Percentiles rank a stretch among this genome's conserved stretches.
phyloP scores from a whole-genome alignment of 2,329 filamentous ascomycete species.

The Verticillium albo-atrum region DNA sequence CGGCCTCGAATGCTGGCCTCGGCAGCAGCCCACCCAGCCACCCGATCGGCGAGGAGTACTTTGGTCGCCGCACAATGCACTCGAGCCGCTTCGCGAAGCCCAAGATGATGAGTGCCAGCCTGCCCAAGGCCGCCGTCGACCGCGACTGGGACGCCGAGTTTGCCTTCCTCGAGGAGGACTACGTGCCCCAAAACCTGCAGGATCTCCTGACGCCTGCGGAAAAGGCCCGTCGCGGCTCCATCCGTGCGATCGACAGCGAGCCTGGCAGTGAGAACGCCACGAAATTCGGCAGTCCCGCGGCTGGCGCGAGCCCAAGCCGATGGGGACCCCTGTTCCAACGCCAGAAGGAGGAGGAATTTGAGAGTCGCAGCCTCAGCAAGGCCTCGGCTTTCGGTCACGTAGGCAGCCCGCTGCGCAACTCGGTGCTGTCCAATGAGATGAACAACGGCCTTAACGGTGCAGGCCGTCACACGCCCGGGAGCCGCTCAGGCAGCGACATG shows the following conservation, averaged over 20 bases:
- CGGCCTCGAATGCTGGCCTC: conserved; percentile 32
- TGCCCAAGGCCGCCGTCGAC: conserved; percentile 60
- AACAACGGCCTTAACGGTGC: conserved; percentile 27
- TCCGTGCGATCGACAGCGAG: conserved; percentile 51
- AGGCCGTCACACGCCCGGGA: conserved; percentile 33
- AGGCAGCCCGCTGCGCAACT: conserved; percentile 61
- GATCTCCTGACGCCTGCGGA: conserved; percentile 64
- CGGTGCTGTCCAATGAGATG: conserved; percentile 53
- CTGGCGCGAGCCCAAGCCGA: conserved; percentile 53
- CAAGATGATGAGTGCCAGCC: conserved; percentile 63
- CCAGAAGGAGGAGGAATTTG: conserved; percentile 52
- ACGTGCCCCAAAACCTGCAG: conserved; percentile 69
- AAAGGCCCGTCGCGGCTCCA: conserved; percentile 60
- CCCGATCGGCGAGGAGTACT: conserved; percentile 56
- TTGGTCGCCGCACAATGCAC: conserved; percentile 68
- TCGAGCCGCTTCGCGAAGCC: conserved; percentile 64
- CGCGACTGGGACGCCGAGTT: conserved; percentile 65
- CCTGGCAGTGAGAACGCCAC: conserved; percentile 39
- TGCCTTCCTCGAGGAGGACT: conserved; percentile 78
- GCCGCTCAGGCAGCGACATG: conserved; percentile 43
- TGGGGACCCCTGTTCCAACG: conserved; percentile 59
- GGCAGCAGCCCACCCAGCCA: conserved; percentile 44
- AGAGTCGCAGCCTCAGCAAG: conserved; percentile 19
- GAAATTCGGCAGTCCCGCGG: conserved; percentile 58
- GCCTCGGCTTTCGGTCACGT: conserved; percentile 62